Percentiles rank a stretch among this genome's conserved stretches.
These are phyloP conservation scores for Penicillium brevicompactum DNA, from an alignment of 2,329 filamentous ascomycete genomes.

Conservation along the genomic window DNA sequence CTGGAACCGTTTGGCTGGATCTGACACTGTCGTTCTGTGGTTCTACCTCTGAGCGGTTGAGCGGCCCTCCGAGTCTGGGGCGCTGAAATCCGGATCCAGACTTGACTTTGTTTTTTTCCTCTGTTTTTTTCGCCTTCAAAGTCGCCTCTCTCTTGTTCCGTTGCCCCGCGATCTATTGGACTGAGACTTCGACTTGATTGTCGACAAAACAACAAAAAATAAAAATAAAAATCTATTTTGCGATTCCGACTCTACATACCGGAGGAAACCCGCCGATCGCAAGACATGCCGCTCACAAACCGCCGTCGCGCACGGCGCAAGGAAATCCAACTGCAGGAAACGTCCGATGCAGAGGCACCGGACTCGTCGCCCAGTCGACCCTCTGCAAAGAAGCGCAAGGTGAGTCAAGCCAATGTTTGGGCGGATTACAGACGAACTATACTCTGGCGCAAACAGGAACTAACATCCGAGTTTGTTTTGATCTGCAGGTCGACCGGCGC, in stretches of 20 bases:
- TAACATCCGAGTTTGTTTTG: constrained; percentile 10
- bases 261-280: not conserved
- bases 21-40: constrained; percentile 29
- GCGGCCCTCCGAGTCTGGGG: constrained; percentile 24
- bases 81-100: constrained; percentile 27
- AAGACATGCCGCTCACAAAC: constrained; percentile 45
- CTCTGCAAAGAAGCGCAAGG: constrained; percentile 53
- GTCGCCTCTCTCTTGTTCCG: constrained; percentile 9
- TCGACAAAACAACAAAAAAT: constrained; percentile 5
- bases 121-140: constrained; percentile 16
- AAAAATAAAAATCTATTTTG: constrained; percentile 7
- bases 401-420: constrained; percentile 25
- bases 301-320: constrained; percentile 50
- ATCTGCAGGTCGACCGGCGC: constrained; percentile 37
- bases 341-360: constrained; percentile 48
- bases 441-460: constrained; percentile 7
- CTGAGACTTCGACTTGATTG: constrained; percentile 8
- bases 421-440: constrained; percentile 7
- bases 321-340: constrained; percentile 47
- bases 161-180: constrained; percentile 14
- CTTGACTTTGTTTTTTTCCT: constrained; percentile 19
- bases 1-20: constrained; percentile 19
- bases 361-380: constrained; percentile 52
- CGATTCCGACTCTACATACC: not conserved
- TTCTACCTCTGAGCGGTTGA: constrained; percentile 28